A percentile compares a stretch with the other conserved stretches of the same genome.
phyloP scores from a whole-genome alignment of 2,329 filamentous ascomycete species.

The Lecanosticta acicola region DNA sequence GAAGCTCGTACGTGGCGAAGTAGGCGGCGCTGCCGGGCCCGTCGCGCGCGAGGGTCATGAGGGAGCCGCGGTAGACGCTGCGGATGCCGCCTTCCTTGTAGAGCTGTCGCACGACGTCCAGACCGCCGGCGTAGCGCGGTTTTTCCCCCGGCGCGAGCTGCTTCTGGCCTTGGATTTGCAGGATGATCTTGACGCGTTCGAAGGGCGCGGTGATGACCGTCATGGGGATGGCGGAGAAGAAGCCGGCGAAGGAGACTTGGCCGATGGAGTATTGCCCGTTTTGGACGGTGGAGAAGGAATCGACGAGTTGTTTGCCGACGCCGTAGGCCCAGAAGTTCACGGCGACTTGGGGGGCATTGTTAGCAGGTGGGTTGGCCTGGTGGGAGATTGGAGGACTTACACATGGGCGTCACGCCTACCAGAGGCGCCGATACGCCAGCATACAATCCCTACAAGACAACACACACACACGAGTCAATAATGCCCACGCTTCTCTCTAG shows the following conservation, averaged over 20 bases:
- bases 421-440: constrained; percentile 94
- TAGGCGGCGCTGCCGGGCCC: constrained; percentile 91
- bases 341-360: constrained; percentile 44
- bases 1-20: constrained; percentile 94
- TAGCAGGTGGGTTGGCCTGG: constrained; percentile 7
- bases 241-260: constrained; percentile 86
- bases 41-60: constrained; percentile 88
- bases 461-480: too few relatives aligned
- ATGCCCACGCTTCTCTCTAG: too few relatives aligned
- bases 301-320: constrained; percentile 84
- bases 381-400: constrained; percentile 53
- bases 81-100: constrained; percentile 86
- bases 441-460: constrained; percentile 64
- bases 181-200: constrained; percentile 96
- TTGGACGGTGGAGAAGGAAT: constrained; percentile 57
- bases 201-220: constrained; percentile 98
- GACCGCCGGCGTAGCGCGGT: constrained; percentile 78
- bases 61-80: constrained; percentile 85
- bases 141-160: constrained; percentile 80
- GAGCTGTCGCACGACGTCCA: constrained; percentile 88
- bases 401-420: constrained; percentile 97
- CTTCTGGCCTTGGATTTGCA: constrained; percentile 95
- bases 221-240: constrained; percentile 97
- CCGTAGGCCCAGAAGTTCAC: constrained; percentile 83
- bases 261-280: constrained; percentile 71